phyloP scores from a whole-genome alignment of 2,329 filamentous ascomycete genomes.

The Periconia macrospinosa region DNA sequence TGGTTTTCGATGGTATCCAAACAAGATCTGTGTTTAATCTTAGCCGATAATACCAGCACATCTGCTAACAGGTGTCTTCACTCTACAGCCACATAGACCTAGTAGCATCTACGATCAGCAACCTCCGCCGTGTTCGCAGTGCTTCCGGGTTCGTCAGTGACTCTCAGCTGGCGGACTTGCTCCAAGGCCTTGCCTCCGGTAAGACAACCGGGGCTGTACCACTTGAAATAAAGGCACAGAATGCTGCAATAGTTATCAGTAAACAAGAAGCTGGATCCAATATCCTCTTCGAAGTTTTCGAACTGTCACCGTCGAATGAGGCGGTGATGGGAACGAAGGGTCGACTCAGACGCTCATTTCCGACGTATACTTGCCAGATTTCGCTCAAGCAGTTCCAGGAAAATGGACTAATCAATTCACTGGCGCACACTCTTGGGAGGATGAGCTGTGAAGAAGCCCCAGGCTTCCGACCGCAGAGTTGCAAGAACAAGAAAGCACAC shows the following conservation, averaged over 20 bases:
- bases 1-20: no score
- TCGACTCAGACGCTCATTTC: conserved; percentile 50
- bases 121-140: background rate
- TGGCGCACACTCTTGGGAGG: conserved; percentile 38
- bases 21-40: no score
- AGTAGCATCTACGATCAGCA: no score
- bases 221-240: conserved; percentile 50
- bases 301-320: conserved; percentile 48
- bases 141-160: conserved; percentile 9
- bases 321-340: conserved; percentile 43
- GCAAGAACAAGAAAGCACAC: conserved; percentile 43
- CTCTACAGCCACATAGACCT: no score
- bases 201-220: conserved; percentile 23
- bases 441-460: conserved; percentile 40
- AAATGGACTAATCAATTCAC: conserved; percentile 15
- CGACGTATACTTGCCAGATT: conserved; percentile 44
- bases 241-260: conserved; percentile 50
- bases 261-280: conserved; percentile 4
- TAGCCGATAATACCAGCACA: no score
- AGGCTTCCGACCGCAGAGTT: conserved; percentile 37
- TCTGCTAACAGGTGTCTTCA: no score
- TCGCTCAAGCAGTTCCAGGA: conserved; percentile 20
- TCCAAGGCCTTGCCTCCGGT: conserved; percentile 20
- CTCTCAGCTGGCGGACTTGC: conserved; percentile 6
- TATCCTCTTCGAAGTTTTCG: conserved; percentile 50